These are phyloP conservation scores for Ophiobolus disseminans DNA, from an alignment of 2,329 filamentous ascomycete species.

Conservation along the genomic window DNA sequence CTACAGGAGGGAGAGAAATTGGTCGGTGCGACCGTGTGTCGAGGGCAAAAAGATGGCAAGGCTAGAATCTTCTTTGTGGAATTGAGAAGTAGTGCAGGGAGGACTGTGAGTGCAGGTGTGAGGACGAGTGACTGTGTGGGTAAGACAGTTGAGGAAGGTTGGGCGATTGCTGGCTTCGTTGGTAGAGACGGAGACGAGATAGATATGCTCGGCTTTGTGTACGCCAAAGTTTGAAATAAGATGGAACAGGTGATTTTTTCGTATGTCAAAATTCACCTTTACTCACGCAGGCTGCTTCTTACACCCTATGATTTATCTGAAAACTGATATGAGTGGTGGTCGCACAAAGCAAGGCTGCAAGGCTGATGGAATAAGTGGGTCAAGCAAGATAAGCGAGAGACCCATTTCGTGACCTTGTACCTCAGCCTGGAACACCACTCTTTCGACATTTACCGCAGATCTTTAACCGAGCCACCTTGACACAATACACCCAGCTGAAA, in stretches of 20 bases:
- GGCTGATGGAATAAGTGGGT: neutral
- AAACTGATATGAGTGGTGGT: neutral
- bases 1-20: conserved; percentile 59
- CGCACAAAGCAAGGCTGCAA: neutral
- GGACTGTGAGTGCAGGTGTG: conserved; percentile 55
- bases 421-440: too few species aligned
- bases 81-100: conserved; percentile 60
- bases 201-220: conserved; percentile 58
- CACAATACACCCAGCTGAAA: neutral
- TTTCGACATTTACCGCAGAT: too few species aligned
- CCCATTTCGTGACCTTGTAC: neutral
- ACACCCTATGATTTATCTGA: neutral
- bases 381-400: conserved; percentile 4
- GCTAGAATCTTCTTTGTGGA: conserved; percentile 65
- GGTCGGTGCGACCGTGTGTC: conserved; percentile 59
- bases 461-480: neutral
- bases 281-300: too few species aligned
- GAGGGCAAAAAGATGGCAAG: conserved; percentile 54
- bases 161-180: conserved; percentile 62
- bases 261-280: neutral
- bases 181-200: conserved; percentile 63
- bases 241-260: neutral
- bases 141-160: conserved; percentile 57
- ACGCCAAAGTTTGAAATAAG: conserved; percentile 15
- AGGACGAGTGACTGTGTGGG: conserved; percentile 57